Conservation (phyloP, 2,329 filamentous ascomycete genomes). For the Fusarium odoratissimum region DNA sequence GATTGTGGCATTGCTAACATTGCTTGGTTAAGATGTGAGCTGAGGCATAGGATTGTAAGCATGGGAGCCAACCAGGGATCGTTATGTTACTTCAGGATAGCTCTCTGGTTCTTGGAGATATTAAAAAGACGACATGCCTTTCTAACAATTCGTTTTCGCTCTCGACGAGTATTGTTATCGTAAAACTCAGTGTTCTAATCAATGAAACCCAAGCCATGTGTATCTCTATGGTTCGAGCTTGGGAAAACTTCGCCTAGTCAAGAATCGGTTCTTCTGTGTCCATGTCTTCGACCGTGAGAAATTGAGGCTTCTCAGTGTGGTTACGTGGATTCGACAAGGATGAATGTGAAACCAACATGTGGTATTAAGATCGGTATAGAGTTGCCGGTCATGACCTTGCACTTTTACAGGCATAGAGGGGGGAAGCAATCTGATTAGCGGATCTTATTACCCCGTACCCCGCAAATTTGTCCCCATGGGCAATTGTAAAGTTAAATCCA, state of each 20-base stretch:
- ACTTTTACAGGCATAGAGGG: too few species aligned
- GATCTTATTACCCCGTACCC: not conserved
- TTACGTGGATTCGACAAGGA: not conserved
- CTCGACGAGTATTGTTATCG: conserved; percentile 17
- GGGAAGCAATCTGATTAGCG: not conserved
- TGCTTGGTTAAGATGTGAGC: too few species aligned
- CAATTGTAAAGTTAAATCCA: not conserved
- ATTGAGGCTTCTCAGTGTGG: fast-evolving
- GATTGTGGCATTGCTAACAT: too few species aligned
- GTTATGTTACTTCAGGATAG: too few species aligned
- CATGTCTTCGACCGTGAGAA: conserved; percentile 9
- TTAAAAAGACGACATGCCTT: not conserved
- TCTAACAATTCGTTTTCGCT: conserved; percentile 22
- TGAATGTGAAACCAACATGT: not conserved
- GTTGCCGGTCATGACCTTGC: not conserved
- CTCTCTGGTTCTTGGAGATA: too few species aligned
- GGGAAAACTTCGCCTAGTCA: conserved; percentile 31
- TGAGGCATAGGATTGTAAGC: too few species aligned
- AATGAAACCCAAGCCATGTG: conserved; percentile 47
- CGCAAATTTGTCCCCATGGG: not conserved
- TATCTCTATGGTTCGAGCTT: conserved; percentile 43
- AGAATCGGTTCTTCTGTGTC: not conserved
- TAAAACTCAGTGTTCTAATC: conserved; percentile 29
- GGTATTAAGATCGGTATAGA: not conserved
- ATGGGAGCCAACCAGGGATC: too few species aligned